A percentile compares a stretch with the other conserved stretches of the same genome.
Conservation (phyloP, 768 basidiomycete species). For the Suillus paluster region DNA sequence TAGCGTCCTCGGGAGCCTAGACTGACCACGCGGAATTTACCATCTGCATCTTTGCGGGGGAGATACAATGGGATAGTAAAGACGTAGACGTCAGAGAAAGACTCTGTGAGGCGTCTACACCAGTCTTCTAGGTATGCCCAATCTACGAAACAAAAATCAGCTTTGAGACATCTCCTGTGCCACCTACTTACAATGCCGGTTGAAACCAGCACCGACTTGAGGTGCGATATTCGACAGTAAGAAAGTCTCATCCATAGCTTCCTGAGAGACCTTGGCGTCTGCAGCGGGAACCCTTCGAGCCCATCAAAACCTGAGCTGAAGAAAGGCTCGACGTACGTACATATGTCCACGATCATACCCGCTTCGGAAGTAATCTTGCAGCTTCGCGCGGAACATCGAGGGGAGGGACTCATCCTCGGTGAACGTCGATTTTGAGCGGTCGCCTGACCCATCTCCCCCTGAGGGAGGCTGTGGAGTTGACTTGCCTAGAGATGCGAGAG, state of each 20-base stretch:
- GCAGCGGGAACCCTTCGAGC: constrained; percentile 87
- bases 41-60: constrained; percentile 81
- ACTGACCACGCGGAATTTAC: constrained; percentile 94
- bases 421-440: constrained; percentile 80
- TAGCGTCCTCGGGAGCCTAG: background rate
- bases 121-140: constrained; percentile 98
- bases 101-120: constrained; percentile 87
- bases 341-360: constrained; percentile 98
- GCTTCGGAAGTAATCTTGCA: constrained; percentile 90
- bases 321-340: constrained; percentile 48
- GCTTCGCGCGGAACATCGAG: constrained; percentile 72
- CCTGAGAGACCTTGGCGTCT: constrained; percentile 90
- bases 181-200: constrained; percentile 80
- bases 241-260: constrained; percentile 97
- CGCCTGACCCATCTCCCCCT: constrained; percentile 51
- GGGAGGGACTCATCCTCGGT: constrained; percentile 84
- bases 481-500: constrained; percentile 69
- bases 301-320: background rate
- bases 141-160: constrained; percentile 49
- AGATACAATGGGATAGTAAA: constrained; percentile 98
- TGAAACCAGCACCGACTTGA: constrained; percentile 97
- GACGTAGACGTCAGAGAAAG: constrained; percentile 93
- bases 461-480: constrained; percentile 41
- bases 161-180: background rate
- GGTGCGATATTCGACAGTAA: constrained; percentile 95